Base-by-base conservation (phyloP, 129 eudicot genomes). In the Rutidosis leptorrhynchoides region DNA sequence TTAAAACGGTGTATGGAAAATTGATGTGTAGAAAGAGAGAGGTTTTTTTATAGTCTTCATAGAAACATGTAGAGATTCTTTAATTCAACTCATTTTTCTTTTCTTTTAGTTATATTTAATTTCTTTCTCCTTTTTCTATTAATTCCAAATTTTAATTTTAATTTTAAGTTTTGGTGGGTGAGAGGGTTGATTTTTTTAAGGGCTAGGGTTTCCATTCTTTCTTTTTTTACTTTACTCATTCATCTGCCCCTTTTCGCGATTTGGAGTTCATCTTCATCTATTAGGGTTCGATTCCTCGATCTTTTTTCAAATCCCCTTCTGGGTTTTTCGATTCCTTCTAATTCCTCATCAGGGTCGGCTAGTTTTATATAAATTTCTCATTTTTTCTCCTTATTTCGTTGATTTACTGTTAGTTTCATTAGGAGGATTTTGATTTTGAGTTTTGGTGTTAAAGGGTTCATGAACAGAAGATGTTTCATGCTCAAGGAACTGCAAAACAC, bases 401-500 rank as follows among this genome's bases (percentile, higher is more conserved):
- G 58, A 45, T 71, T 71, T 58, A 9, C 62, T 20, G 17, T 52
- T 42, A 4, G 12, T 55, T 20, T 48, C 23, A 14, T 6, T 28
- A 30, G 65, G 14, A 29, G 72, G 63, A 30, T 65, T 45, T 64
- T 45, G 69, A 71, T 65, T 77, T 58, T 37, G 17, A 58, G 15
- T 58, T 30, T 17, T 72, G 68, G 61, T 60, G 62, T 65, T 69
- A 14, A 30, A 32, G 63, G 68, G 51, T 21, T 49, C 71, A 46
- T 42, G 75, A 27, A 19, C 30, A 55, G 23, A 81, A 51, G 79
- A 86, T 86, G 95, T 78, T 79, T 66, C 81, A 62, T 60, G 67
- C 78, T 67, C 96, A 83, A 79, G 97, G 94, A 79, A 81, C 88
- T 78, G 56, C 87, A 26, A 91, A 82, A 68, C 83, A 85, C 61